Evolutionary conservation across 2,329 filamentous ascomycete species (phyloP).

Genomic region (Tolypocladium paradoxum): DNA sequence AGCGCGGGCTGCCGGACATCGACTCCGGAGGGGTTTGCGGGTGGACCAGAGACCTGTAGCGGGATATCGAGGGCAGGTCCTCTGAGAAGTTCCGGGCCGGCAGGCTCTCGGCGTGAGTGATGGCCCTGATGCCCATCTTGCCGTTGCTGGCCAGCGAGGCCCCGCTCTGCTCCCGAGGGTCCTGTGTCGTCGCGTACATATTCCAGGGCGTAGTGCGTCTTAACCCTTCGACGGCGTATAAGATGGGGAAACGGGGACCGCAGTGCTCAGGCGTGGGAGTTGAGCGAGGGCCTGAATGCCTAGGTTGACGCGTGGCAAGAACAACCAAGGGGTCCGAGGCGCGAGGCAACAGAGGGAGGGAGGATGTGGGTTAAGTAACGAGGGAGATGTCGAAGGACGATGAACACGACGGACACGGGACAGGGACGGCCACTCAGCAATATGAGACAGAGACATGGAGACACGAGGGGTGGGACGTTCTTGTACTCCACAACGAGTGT

Average conservation of each 20-base stretch:
- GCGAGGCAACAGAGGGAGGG: constrained; percentile 10
- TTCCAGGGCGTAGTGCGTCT: not conserved
- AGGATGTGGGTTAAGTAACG: constrained; percentile 11
- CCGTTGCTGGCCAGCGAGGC: constrained; percentile 4
- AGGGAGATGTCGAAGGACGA: constrained; percentile 14
- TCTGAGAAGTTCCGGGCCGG: constrained; percentile 10
- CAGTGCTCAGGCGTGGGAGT: not conserved
- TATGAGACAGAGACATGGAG: constrained; percentile 11
- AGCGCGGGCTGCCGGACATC: constrained; percentile 21
- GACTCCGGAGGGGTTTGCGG: constrained; percentile 21
- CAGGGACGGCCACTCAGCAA: constrained; percentile 8
- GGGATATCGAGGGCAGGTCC: constrained; percentile 11
- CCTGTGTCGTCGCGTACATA: constrained; percentile 6
- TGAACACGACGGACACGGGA: constrained; percentile 10
- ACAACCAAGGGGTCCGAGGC: not conserved
- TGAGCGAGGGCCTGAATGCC: not conserved
- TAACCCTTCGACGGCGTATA: constrained; percentile 4
- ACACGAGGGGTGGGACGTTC: constrained; percentile 15
- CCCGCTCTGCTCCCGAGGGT: constrained; percentile 6
- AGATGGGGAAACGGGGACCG: constrained; percentile 3
- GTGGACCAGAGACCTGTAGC: constrained; percentile 8
- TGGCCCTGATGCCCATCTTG: constrained; percentile 11
- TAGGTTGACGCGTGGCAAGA: not conserved
- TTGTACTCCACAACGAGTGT: constrained; percentile 18
- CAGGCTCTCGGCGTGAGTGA: constrained; percentile 9